phyloP scores from a whole-genome alignment of 192 early-diverging fungal species.

The Gaertneriomyces semiglobifer region DNA sequence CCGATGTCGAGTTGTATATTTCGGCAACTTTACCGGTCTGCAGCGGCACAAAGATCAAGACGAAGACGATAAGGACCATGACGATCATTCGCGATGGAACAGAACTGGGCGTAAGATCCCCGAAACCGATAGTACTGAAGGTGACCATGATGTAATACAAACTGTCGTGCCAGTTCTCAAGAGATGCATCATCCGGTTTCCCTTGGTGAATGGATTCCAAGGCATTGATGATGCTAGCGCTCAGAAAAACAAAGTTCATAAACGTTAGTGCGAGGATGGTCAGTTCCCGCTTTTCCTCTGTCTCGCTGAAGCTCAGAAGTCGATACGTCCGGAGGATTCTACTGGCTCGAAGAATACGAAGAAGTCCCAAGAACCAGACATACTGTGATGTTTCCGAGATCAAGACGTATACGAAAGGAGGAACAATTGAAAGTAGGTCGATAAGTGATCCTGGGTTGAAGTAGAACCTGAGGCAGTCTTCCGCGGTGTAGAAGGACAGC shows the following conservation, averaged over 20 bases:
- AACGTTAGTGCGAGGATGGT: conserved; percentile 48
- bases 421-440: conserved; percentile 52
- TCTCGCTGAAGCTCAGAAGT: conserved; percentile 47
- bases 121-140: conserved; percentile 56
- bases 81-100: conserved; percentile 48
- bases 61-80: conserved; percentile 52
- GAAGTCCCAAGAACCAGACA: conserved; percentile 53
- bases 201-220: conserved; percentile 39
- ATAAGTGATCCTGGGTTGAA: conserved; percentile 46
- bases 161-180: conserved; percentile 51
- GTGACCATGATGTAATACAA: conserved; percentile 60
- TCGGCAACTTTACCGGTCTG: conserved; percentile 51
- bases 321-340: conserved; percentile 52
- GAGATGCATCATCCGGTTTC: conserved; percentile 15
- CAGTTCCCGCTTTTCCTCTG: conserved; percentile 51
- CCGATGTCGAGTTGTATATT: conserved; percentile 42
- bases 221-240: conserved; percentile 53
- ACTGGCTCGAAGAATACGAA: conserved; percentile 51
- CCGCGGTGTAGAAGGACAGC: conserved; percentile 52
- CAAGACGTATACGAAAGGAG: conserved; percentile 53
- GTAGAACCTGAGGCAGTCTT: conserved; percentile 50
- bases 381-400: conserved; percentile 42
- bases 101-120: conserved; percentile 50
- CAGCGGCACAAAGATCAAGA: conserved; percentile 49
- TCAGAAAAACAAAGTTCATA: conserved; percentile 54